Conservation (phyloP, 176 grass and related monocot species). For the Melocanna baccifera region DNA sequence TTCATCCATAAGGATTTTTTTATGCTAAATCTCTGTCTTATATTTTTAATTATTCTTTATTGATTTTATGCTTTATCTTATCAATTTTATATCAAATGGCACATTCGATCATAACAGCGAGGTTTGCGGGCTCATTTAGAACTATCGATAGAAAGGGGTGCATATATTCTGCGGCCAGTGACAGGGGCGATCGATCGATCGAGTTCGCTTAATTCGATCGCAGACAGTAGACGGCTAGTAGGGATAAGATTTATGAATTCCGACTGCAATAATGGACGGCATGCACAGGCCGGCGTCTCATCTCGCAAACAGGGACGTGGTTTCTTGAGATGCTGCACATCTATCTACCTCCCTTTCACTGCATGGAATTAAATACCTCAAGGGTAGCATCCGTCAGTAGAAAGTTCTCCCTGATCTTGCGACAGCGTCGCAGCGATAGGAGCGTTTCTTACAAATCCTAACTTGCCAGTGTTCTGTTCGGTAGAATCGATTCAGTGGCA, state of each 20-base stretch:
- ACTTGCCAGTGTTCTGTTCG: not conserved
- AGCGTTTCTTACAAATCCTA: not conserved
- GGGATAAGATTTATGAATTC: not conserved
- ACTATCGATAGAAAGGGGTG: not conserved
- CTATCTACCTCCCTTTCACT: not conserved
- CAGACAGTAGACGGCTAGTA: not conserved
- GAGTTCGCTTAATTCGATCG: not conserved
- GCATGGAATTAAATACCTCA: not conserved
- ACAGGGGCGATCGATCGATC: not conserved
- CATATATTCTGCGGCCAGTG: not conserved
- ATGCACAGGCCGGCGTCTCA: not conserved
- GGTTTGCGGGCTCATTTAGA: not conserved
- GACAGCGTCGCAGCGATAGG: not conserved
- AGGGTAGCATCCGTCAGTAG: not conserved
- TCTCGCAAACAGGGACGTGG: not conserved
- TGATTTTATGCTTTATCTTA: too few species aligned
- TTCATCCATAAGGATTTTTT: too few species aligned
- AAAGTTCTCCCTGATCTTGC: not conserved
- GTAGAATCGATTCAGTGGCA: not conserved
- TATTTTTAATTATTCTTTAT: too few species aligned
- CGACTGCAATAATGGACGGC: not conserved
- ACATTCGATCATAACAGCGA: too few species aligned
- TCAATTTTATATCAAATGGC: too few species aligned
- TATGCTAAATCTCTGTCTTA: too few species aligned
- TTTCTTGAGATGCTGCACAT: not conserved